phyloP scores from a whole-genome alignment of 257 asterid genomes.

The Solanum dulcamara region DNA sequence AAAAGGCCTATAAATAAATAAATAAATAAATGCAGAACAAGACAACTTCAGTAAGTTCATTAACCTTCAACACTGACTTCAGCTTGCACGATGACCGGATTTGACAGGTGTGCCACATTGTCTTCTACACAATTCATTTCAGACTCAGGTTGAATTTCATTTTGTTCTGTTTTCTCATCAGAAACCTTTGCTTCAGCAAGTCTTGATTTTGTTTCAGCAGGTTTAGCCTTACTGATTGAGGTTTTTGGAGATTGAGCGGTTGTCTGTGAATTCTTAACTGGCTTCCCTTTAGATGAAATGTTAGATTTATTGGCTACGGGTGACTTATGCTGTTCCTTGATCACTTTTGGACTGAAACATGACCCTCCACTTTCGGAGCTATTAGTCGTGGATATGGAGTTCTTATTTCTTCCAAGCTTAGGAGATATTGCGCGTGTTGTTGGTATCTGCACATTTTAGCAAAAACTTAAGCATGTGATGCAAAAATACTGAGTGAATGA shows the following conservation, averaged over 20 bases:
- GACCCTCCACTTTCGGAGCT: slow-evolving; percentile 28
- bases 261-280: slow-evolving; percentile 17
- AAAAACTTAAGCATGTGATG: background rate
- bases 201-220: slow-evolving; percentile 19
- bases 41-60: background rate
- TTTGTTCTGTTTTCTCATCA: slow-evolving; percentile 14
- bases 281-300: slow-evolving; percentile 1
- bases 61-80: slow-evolving; percentile 39
- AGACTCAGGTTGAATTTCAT: slow-evolving; percentile 5
- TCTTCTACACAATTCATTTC: slow-evolving; percentile 9
- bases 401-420: slow-evolving; percentile 68
- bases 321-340: slow-evolving; percentile 18
- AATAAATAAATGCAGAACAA: slow-evolving; percentile 5
- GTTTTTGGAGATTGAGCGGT: slow-evolving; percentile 4
- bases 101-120: slow-evolving; percentile 4
- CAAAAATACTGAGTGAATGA: background rate
- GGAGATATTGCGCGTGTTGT: slow-evolving; percentile 76
- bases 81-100: slow-evolving; percentile 13
- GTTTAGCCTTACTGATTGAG: slow-evolving; percentile 8
- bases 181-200: slow-evolving; percentile 1
- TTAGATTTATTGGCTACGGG: slow-evolving; percentile 13
- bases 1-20: background rate
- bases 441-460: slow-evolving; percentile 39
- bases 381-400: slow-evolving; percentile 2
- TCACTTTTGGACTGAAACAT: slow-evolving; percentile 26